These are phyloP conservation scores for Anaeramoeba ignava DNA, from an alignment of 78 protist genomes.

Conservation along the genomic window DNA sequence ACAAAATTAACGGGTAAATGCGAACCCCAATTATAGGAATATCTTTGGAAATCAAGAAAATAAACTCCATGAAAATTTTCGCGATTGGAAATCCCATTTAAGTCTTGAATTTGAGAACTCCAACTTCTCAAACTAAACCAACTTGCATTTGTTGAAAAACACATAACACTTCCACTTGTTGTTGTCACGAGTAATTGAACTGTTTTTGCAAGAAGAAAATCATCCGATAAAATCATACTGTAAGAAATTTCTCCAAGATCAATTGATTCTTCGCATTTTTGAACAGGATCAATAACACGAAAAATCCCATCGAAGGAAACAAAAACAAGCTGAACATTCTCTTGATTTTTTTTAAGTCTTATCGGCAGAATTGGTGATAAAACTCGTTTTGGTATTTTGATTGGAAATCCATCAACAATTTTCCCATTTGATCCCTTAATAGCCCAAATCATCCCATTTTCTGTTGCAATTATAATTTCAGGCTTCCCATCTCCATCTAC, in stretches of 20 bases:
- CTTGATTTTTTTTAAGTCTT: slow-evolving; percentile 3
- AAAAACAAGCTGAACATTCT: slow-evolving; percentile 15
- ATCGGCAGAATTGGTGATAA: slow-evolving; percentile 30
- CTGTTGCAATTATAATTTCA: slow-evolving; percentile 61
- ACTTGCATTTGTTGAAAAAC: slow-evolving; percentile 29
- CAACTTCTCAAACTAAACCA: slow-evolving; percentile 2
- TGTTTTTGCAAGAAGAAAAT: slow-evolving; percentile 53
- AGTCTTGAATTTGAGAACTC: not conserved
- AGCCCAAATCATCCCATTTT: slow-evolving; percentile 51
- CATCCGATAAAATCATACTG: slow-evolving; percentile 52
- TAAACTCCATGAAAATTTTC: not conserved
- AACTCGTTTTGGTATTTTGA: slow-evolving; percentile 22
- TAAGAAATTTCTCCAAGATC: slow-evolving; percentile 48
- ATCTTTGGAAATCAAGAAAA: not conserved
- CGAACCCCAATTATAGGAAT: too few relatives aligned
- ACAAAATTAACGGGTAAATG: too few relatives aligned
- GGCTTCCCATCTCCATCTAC: slow-evolving; percentile 67
- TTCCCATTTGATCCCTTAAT: slow-evolving; percentile 44
- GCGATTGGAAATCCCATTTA: not conserved
- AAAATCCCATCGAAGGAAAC: slow-evolving; percentile 32
- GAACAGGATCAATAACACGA: slow-evolving; percentile 28
- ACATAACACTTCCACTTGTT: slow-evolving; percentile 30
- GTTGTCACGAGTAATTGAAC: slow-evolving; percentile 58
- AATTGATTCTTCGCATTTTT: slow-evolving; percentile 15
- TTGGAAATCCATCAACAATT: slow-evolving; percentile 35